phyloP scores from a whole-genome alignment of 495 filamentous ascomycete genomes.

The Viridothelium virens region DNA sequence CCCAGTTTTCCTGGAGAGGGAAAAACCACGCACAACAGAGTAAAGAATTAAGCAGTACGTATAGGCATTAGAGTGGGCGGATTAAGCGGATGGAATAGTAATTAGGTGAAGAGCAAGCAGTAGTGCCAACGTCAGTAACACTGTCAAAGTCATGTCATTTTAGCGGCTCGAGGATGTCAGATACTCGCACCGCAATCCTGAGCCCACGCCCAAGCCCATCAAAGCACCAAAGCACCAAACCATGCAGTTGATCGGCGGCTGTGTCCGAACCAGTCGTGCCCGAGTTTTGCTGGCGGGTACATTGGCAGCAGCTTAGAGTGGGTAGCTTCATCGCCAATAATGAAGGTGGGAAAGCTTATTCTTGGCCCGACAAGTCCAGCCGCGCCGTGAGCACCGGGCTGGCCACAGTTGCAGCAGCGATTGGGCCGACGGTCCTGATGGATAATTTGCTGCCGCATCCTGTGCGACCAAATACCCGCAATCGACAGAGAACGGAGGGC shows the following conservation, averaged over 20 bases:
- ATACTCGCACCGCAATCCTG: neutral
- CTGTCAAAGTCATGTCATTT: neutral
- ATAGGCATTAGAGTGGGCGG: neutral
- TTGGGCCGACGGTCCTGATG: neutral
- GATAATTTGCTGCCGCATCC: slow-evolving; percentile 3
- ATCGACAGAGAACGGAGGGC: neutral
- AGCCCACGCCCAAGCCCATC: too few relatives aligned
- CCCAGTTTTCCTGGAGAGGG: neutral
- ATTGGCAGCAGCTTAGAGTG: too few relatives aligned
- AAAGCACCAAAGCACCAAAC: neutral
- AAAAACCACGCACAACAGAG: neutral
- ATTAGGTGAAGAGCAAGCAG: too few relatives aligned
- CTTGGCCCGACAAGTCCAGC: slow-evolving; percentile 8
- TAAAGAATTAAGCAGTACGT: neutral
- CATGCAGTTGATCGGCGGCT: slow-evolving; percentile 6
- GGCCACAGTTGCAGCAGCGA: neutral
- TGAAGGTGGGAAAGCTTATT: slow-evolving; percentile 11
- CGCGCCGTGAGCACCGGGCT: neutral
- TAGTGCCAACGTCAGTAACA: too few relatives aligned
- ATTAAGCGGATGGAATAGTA: neutral
- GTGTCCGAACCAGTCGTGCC: slow-evolving; percentile 4
- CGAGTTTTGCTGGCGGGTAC: neutral
- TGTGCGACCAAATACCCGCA: neutral
- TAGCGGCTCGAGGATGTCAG: neutral
- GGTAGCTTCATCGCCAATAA: too few relatives aligned